phyloP scores from a whole-genome alignment of 306 rosid genomes.

The Pyrus bretschneideri region DNA sequence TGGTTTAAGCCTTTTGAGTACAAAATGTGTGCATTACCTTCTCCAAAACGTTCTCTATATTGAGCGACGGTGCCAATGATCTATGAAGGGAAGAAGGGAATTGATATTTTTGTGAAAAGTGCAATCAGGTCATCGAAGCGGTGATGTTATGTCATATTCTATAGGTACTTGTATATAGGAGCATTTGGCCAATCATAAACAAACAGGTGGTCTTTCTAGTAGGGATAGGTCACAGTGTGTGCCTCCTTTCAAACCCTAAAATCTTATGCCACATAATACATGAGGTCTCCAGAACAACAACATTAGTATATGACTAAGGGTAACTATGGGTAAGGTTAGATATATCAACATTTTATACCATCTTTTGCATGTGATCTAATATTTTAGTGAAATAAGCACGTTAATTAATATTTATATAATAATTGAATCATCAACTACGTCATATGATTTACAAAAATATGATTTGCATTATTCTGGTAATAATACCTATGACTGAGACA shows the following conservation, averaged over 20 bases:
- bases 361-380: too few species aligned
- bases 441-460: too few species aligned
- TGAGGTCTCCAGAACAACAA: neutral
- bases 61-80: neutral
- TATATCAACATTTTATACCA: too few species aligned
- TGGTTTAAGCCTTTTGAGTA: neutral
- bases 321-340: too few species aligned
- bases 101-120: neutral
- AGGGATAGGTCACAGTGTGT: neutral
- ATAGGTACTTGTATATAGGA: neutral
- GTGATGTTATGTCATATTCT: neutral
- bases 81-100: neutral
- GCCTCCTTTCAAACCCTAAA: neutral
- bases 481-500: neutral
- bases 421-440: too few species aligned
- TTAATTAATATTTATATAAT: too few species aligned
- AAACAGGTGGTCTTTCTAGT: neutral
- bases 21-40: neutral
- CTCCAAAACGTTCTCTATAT: neutral
- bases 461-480: too few species aligned
- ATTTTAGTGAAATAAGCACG: too few species aligned
- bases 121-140: neutral
- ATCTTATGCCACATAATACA: neutral
- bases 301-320: neutral
- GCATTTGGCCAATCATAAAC: neutral